Evolutionary conservation across 768 basidiomycete genomes (phyloP), one percentile per base, ranked within the genome.

Genomic region (Agaricus blazei): DNA sequence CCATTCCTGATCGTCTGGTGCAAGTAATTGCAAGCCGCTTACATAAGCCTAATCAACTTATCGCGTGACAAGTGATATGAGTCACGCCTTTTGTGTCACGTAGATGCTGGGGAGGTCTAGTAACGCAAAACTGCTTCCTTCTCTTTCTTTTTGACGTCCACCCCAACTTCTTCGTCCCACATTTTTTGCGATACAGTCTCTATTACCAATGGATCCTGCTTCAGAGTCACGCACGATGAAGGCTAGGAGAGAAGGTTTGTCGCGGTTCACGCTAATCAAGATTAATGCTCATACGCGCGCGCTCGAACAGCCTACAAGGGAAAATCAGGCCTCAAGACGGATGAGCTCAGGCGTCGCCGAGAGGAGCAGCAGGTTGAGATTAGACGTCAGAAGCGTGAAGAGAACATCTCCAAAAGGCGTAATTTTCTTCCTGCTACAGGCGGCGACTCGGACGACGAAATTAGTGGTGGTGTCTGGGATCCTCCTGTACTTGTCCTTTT

Each of bases 311-410:
- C 84, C 66, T 95, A 90, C 78, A 96, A 96, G 80, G 88, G 83
- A 72, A 94, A 93, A 72, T 88, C 89, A 59, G 86, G 82, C 62
- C 77, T 94, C 60, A 94, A 93, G 70, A 86, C 85, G 64, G 93
- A 96, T 58, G 93, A 98, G 70, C 88, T 98, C 63, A 85, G 96
- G 64, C 88, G 94, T 72, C 87, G 96, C 70, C 86, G 97, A 57
- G 97, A 98, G 71, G 95, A 99, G 70, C 93, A 96, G 69, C 95
- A 98, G 67, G 97, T 99, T 55, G 97, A 98, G 80, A 98, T 99
- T 79, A 83, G 97, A 68, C 83, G 93, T 67, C 93, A 96, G 76
- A 98, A 98, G 76, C 82, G 97, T 63, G 97, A 99, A 70, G 97
- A 99, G 72, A 95, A 94, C 70, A 95, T 98, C 59, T 91, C 95